Evolutionary conservation across 495 filamentous ascomycete genomes (phyloP).

Genomic region (Aspergillus mulundensis): DNA sequence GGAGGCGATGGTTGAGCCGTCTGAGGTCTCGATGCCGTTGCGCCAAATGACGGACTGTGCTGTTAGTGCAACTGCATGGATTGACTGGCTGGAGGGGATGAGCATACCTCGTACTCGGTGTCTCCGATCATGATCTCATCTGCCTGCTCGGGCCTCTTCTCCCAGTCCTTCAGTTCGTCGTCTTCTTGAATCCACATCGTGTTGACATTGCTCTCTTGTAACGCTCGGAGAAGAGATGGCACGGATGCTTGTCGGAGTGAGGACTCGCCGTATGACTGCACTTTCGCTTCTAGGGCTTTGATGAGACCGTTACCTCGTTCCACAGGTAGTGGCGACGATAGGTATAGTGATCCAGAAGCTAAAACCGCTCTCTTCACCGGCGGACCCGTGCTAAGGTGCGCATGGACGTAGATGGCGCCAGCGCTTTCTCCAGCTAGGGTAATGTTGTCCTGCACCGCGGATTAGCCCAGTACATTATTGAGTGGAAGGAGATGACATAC

Average conservation of each 20-base stretch:
- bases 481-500: constrained; percentile 16
- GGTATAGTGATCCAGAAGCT: constrained; percentile 34
- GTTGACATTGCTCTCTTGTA: constrained; percentile 36
- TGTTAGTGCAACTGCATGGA: neutral
- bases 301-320: constrained; percentile 29
- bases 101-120: constrained; percentile 36
- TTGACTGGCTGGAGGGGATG: no score
- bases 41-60: constrained; percentile 39
- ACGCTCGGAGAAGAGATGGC: constrained; percentile 23
- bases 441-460: constrained; percentile 27
- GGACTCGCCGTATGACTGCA: constrained; percentile 25
- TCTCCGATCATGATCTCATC: constrained; percentile 42
- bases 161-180: constrained; percentile 28
- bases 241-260: constrained; percentile 29
- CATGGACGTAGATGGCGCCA: constrained; percentile 37
- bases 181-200: constrained; percentile 41
- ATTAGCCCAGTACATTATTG: neutral
- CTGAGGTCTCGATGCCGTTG: constrained; percentile 33
- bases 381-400: constrained; percentile 34
- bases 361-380: constrained; percentile 34
- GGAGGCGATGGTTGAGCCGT: constrained; percentile 26
- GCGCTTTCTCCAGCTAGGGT: constrained; percentile 39
- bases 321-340: constrained; percentile 32
- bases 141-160: constrained; percentile 29
- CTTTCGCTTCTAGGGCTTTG: constrained; percentile 25